A percentile compares a stretch with the other conserved stretches of the same genome.
These are phyloP conservation scores for Pseudogymnoascus sp. DNA, from an alignment of 2,329 filamentous ascomycete genomes.

Conservation along the genomic window DNA sequence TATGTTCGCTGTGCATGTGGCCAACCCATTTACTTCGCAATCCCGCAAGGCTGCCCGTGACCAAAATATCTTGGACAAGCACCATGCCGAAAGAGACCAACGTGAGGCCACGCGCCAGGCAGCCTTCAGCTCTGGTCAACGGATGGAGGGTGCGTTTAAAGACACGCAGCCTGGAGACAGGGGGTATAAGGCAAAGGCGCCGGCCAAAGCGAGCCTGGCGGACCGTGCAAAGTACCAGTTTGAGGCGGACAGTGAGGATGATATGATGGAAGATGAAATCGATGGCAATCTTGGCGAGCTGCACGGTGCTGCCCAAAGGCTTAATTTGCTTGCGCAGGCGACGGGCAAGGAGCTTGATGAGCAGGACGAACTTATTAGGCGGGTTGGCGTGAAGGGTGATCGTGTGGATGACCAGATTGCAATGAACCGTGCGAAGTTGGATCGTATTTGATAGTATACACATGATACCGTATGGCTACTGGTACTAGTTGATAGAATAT, in stretches of 20 bases:
- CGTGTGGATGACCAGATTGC: conserved; percentile 73
- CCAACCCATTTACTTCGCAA: conserved; percentile 68
- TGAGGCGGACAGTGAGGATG: conserved; percentile 44
- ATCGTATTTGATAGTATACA: conserved; percentile 44
- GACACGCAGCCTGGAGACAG: conserved; percentile 32
- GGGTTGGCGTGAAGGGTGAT: conserved; percentile 77
- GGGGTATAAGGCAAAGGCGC: conserved; percentile 22
- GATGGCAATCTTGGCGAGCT: conserved; percentile 56
- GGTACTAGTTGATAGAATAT: background rate
- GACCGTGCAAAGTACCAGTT: conserved; percentile 69
- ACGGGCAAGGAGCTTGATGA: conserved; percentile 68
- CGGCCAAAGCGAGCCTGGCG: conserved; percentile 36
- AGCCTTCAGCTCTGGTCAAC: conserved; percentile 43
- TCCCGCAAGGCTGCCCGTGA: conserved; percentile 58
- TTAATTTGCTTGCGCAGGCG: conserved; percentile 66
- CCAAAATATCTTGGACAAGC: conserved; percentile 59
- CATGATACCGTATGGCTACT: background rate
- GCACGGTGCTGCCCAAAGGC: conserved; percentile 52
- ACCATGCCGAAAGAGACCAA: conserved; percentile 56
- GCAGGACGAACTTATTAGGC: conserved; percentile 70
- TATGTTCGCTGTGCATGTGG: conserved; percentile 82
- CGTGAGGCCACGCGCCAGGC: conserved; percentile 55
- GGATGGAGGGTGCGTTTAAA: conserved; percentile 45
- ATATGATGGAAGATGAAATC: conserved; percentile 60
- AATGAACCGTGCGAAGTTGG: conserved; percentile 66